Percentiles rank a stretch among this genome's conserved stretches.
Conservation (phyloP, 176 grass and related monocot genomes). For the Oryza meridionalis region DNA sequence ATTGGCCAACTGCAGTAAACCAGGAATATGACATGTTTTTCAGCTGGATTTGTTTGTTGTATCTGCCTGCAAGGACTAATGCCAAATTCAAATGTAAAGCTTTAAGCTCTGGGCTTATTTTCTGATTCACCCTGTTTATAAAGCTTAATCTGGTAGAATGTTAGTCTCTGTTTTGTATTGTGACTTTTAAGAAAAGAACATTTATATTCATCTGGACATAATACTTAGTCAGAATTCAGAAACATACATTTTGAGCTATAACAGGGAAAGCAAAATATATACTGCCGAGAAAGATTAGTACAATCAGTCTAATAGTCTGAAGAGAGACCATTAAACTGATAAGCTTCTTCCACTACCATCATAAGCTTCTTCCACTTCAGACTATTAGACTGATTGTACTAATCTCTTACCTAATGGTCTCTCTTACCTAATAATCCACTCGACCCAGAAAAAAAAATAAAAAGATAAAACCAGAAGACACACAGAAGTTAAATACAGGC, state of each 20-base stretch:
- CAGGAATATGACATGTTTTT: background rate
- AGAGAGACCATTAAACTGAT: background rate
- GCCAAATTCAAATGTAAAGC: background rate
- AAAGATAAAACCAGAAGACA: too few species aligned
- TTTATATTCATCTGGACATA: background rate
- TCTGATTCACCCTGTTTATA: background rate
- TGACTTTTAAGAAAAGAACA: background rate
- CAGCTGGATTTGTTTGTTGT: background rate
- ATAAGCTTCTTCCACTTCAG: too few species aligned
- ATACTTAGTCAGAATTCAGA: background rate
- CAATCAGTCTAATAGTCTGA: background rate
- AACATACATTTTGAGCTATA: background rate
- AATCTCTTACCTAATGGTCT: too few species aligned
- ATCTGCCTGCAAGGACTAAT: background rate
- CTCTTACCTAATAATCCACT: too few species aligned
- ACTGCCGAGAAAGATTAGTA: background rate
- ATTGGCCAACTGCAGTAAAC: constrained; percentile 1
- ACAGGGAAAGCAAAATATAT: background rate
- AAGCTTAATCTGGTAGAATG: background rate
- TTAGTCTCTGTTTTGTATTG: background rate
- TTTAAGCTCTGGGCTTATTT: background rate
- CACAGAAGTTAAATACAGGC: too few species aligned
- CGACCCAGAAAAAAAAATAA: too few species aligned
- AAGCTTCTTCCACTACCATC: background rate
- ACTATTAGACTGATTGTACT: too few species aligned